Percentiles rank a stretch among this genome's conserved stretches.
Conservation (phyloP, 1,139 yeast genomes). For the Arxiozyma slooffiae region DNA sequence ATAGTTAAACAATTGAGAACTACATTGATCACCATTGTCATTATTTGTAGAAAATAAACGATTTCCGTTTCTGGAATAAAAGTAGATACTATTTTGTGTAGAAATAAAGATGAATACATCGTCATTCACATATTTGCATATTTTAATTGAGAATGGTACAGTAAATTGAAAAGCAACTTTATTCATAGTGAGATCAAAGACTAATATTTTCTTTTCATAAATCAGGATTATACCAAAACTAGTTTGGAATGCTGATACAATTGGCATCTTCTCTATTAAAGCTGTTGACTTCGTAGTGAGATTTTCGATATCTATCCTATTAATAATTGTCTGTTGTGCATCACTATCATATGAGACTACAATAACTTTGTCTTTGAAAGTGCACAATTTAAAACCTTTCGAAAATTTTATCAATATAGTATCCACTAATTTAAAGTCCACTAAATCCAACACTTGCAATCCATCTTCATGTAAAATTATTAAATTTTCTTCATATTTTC, state of each 20-base stretch:
- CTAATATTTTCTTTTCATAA: constrained; percentile 12
- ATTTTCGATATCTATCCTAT: constrained; percentile 14
- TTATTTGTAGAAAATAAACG: constrained; percentile 18
- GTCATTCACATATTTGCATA: constrained; percentile 15
- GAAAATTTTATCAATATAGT: constrained; percentile 21
- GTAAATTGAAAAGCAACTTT: constrained; percentile 10
- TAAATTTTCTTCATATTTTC: constrained; percentile 20
- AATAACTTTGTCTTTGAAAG: constrained; percentile 26
- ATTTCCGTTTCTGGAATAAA: constrained; percentile 25
- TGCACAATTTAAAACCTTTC: constrained; percentile 24
- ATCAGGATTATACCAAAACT: constrained; percentile 14
- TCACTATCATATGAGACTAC: constrained; percentile 16
- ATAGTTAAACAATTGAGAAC: constrained; percentile 10
- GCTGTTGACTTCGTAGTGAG: constrained; percentile 10
- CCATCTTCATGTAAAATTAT: constrained; percentile 36
- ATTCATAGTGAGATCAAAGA: constrained; percentile 13
- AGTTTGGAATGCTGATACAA: constrained; percentile 11
- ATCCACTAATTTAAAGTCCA: constrained; percentile 23
- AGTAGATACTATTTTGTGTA: constrained; percentile 15
- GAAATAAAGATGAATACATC: constrained; percentile 17
- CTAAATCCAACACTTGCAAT: constrained; percentile 34
- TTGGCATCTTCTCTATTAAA: constrained; percentile 6
- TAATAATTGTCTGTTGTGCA: constrained; percentile 5
- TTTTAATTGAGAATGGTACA: constrained; percentile 11
- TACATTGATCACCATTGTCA: constrained; percentile 11